Percentiles rank a stretch among this genome's conserved stretches.
These are phyloP conservation scores for Penstemon davidsonii DNA, from an alignment of 257 asterid genomes.

Conservation along the genomic window DNA sequence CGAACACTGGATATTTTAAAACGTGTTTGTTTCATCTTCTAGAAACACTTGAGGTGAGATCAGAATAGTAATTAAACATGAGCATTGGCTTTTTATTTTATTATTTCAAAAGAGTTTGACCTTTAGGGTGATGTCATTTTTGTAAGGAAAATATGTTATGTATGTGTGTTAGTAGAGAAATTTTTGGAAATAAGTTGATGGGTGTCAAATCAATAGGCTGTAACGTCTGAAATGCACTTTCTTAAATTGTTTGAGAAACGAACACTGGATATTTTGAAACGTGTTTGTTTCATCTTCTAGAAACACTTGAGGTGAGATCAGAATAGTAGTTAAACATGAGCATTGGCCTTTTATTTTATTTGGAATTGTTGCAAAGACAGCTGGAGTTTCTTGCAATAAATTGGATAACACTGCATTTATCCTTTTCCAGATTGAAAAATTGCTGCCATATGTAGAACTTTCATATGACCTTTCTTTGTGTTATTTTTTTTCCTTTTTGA, in stretches of 20 bases:
- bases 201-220: neutral
- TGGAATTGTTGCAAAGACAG: constrained; percentile 12
- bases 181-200: neutral
- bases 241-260: neutral
- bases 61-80: neutral
- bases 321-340: neutral
- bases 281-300: neutral
- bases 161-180: neutral
- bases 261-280: too few species aligned
- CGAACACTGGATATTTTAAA: too few species aligned
- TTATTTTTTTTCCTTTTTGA: constrained; percentile 1
- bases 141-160: neutral
- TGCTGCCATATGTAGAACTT: constrained; percentile 11
- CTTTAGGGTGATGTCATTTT: too few species aligned
- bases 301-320: neutral
- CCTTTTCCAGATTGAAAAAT: constrained; percentile 3
- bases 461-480: neutral
- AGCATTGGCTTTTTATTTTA: neutral
- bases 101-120: too few species aligned
- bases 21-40: neutral
- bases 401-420: constrained; percentile 1
- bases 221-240: neutral
- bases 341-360: neutral
- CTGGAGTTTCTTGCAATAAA: neutral
- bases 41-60: neutral